Conservation (phyloP, 2,329 filamentous ascomycete species). For the Cytospora chrysosperma region DNA sequence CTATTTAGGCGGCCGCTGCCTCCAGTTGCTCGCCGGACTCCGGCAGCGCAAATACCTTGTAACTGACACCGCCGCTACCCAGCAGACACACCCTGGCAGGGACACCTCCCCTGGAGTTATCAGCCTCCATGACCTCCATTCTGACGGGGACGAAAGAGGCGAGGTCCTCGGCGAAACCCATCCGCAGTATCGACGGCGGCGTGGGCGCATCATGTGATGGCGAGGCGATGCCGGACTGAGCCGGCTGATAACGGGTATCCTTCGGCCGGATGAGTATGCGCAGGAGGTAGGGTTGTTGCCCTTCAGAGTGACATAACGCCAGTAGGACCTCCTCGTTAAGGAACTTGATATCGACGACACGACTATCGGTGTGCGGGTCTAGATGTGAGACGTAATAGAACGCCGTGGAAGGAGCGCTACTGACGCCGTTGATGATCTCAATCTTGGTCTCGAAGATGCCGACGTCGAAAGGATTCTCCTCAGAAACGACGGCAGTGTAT, state of each 20-base stretch:
- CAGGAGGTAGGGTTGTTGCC: constrained; percentile 31
- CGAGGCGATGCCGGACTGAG: constrained; percentile 2
- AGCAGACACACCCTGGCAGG: constrained; percentile 52
- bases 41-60: constrained; percentile 48
- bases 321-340: constrained; percentile 62
- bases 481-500: constrained; percentile 44
- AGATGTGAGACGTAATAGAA: not conserved
- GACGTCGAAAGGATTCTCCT: constrained; percentile 28
- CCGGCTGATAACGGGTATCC: not conserved
- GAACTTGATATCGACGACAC: constrained; percentile 66
- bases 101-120: constrained; percentile 44
- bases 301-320: constrained; percentile 50
- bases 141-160: constrained; percentile 41
- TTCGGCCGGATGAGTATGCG: constrained; percentile 12
- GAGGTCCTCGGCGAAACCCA: constrained; percentile 28
- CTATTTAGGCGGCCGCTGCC: too few species aligned
- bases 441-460: constrained; percentile 53
- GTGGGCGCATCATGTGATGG: not conserved
- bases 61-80: constrained; percentile 46
- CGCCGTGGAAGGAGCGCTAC: constrained; percentile 41
- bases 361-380: constrained; percentile 27
- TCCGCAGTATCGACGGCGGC: not conserved
- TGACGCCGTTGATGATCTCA: constrained; percentile 59
- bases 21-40: constrained; percentile 26
- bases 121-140: constrained; percentile 52